Percentiles rank a stretch among this genome's conserved stretches.
phyloP scores from a whole-genome alignment of 108 stramenopile genomes.

The Stephanodiscus minutulus region DNA sequence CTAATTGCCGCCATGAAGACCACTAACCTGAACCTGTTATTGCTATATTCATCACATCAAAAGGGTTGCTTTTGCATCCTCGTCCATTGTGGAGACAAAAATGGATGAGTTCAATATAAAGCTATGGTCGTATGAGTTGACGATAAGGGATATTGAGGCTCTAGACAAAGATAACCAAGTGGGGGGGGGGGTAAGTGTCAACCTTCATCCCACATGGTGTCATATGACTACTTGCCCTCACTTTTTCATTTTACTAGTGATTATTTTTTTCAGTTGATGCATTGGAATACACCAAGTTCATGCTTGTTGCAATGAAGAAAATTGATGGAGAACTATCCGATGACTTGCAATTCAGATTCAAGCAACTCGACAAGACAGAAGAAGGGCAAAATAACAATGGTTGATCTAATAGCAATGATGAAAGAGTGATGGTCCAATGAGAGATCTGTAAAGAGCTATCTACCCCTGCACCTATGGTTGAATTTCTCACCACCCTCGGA shows the following conservation, averaged over 20 bases:
- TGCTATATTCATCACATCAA: neutral
- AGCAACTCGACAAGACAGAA: conserved; percentile 48
- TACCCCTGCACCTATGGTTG: too few species aligned
- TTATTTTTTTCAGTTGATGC: conserved; percentile 42
- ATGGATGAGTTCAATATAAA: conserved; percentile 9
- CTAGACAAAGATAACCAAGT: conserved; percentile 41
- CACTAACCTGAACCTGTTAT: neutral
- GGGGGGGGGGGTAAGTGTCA: conserved; percentile 39
- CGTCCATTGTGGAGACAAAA: conserved; percentile 1
- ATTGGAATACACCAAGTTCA: conserved; percentile 77
- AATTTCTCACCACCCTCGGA: too few species aligned
- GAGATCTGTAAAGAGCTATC: too few species aligned
- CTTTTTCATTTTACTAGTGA: neutral
- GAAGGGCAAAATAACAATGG: conserved; percentile 48
- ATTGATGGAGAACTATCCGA: conserved; percentile 63
- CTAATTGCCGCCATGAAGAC: neutral
- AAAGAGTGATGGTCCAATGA: too few species aligned
- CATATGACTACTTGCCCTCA: neutral
- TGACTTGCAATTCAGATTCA: conserved; percentile 64
- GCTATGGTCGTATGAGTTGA: conserved; percentile 43
- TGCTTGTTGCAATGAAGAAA: conserved; percentile 80
- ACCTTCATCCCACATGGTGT: neutral
- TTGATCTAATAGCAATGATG: conserved; percentile 55
- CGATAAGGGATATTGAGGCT: conserved; percentile 53
- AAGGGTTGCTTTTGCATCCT: conserved; percentile 16